Percentiles rank a stretch among this genome's conserved stretches.
Evolutionary conservation across 192 early-diverging fungal genomes (phyloP).

Genomic region (Mortierella antarctica): DNA sequence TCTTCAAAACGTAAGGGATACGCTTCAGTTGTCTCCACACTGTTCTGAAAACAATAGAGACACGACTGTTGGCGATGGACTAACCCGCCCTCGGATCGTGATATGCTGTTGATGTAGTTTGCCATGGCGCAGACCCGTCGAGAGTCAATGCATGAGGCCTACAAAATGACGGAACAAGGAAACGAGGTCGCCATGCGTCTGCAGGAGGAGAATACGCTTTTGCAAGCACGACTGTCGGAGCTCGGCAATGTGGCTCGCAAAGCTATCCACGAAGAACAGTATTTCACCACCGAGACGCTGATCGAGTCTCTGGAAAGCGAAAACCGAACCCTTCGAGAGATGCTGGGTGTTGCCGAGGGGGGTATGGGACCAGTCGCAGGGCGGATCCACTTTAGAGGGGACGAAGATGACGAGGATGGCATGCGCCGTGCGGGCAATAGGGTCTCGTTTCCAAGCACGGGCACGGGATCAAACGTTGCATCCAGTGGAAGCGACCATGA

Average conservation of each 20-base stretch:
- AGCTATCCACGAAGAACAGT: slow-evolving; percentile 41
- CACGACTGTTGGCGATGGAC: too few species aligned
- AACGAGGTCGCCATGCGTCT: slow-evolving; percentile 27
- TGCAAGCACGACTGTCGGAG: slow-evolving; percentile 29
- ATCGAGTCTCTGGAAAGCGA: slow-evolving; percentile 48
- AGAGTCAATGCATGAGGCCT: slow-evolving; percentile 47
- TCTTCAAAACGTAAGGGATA: slow-evolving; percentile 38
- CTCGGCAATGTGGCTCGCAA: slow-evolving; percentile 32
- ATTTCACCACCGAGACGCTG: slow-evolving; percentile 39
- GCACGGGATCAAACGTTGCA: slow-evolving; percentile 25
- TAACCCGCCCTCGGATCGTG: too few species aligned
- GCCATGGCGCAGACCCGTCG: slow-evolving; percentile 43
- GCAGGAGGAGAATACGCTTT: slow-evolving; percentile 35
- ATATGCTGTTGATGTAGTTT: slow-evolving; percentile 10
- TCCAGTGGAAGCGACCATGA: slow-evolving; percentile 47
- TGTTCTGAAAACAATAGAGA: too few species aligned
- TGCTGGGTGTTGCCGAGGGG: slow-evolving; percentile 35
- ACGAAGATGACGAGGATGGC: slow-evolving; percentile 17
- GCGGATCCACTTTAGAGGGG: slow-evolving; percentile 7
- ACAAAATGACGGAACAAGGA: slow-evolving; percentile 47
- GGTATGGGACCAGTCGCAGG: background rate
- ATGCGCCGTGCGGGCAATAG: slow-evolving; percentile 7
- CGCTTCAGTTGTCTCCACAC: too few species aligned
- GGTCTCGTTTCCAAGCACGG: slow-evolving; percentile 48
- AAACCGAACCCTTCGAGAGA: slow-evolving; percentile 35